Evolutionary conservation across 1,139 yeast species (phyloP).

Genomic region (Wickerhamomyces sp.): DNA sequence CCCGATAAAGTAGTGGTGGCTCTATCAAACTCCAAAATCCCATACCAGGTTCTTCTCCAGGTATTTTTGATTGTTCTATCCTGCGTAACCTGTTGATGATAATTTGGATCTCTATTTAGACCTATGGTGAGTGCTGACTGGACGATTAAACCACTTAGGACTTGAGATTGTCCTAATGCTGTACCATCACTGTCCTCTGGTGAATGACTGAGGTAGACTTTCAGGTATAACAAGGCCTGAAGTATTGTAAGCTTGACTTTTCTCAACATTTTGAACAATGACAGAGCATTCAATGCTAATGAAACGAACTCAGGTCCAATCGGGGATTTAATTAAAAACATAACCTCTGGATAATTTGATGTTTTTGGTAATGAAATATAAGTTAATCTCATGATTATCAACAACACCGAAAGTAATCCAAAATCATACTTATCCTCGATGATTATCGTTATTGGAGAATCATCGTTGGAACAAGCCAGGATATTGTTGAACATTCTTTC

Average conservation of each 20-base stretch:
- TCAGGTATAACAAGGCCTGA: constrained; percentile 37
- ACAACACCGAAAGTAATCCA: constrained; percentile 35
- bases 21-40: constrained; percentile 21
- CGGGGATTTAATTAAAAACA: constrained; percentile 27
- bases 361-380: constrained; percentile 28
- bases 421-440: constrained; percentile 34
- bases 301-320: constrained; percentile 30
- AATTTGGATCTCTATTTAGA: constrained; percentile 37
- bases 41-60: constrained; percentile 23
- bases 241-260: constrained; percentile 34
- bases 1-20: constrained; percentile 21
- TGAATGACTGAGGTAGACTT: constrained; percentile 35
- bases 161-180: constrained; percentile 35
- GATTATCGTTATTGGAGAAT: constrained; percentile 15
- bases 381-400: constrained; percentile 38
- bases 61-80: constrained; percentile 16
- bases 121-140: constrained; percentile 39
- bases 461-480: constrained; percentile 13
- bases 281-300: constrained; percentile 29
- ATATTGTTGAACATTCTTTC: constrained; percentile 16
- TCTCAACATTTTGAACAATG: constrained; percentile 29
- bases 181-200: constrained; percentile 44
- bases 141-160: constrained; percentile 32
- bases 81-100: constrained; percentile 22
- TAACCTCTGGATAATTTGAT: constrained; percentile 17